These are phyloP conservation scores for Leishmania guyanensis DNA, from an alignment of 208 protist genomes.

Conservation along the genomic window DNA sequence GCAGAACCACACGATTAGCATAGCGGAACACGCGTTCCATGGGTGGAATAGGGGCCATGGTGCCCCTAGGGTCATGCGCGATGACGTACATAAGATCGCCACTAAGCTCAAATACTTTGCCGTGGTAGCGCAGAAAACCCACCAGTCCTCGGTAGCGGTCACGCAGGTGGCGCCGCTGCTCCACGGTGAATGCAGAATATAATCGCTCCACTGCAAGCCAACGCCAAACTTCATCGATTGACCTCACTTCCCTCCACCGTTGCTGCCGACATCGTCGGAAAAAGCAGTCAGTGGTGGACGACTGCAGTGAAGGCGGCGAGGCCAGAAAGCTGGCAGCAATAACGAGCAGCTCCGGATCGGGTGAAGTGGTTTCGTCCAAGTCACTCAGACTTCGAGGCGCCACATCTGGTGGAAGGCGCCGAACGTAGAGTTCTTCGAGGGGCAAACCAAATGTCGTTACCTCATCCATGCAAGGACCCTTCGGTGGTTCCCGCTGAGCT, in stretches of 20 bases:
- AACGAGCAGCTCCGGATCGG: slow-evolving; percentile 50
- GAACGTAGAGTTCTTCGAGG: slow-evolving; percentile 72
- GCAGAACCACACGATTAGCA: slow-evolving; percentile 74
- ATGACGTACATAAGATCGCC: slow-evolving; percentile 76
- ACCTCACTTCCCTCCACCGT: not conserved
- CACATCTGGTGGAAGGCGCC: slow-evolving; percentile 72
- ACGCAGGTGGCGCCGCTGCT: slow-evolving; percentile 53
- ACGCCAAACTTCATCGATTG: slow-evolving; percentile 48
- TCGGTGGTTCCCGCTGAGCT: not conserved
- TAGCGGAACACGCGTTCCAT: slow-evolving; percentile 62
- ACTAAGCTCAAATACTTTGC: slow-evolving; percentile 81
- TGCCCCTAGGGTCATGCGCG: slow-evolving; percentile 70
- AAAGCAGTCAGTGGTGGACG: not conserved
- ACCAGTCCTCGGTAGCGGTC: slow-evolving; percentile 67
- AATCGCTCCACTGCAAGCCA: slow-evolving; percentile 75
- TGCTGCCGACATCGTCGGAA: slow-evolving; percentile 7
- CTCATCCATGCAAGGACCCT: slow-evolving; percentile 26
- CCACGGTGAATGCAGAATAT: slow-evolving; percentile 55
- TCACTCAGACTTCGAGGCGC: slow-evolving; percentile 80
- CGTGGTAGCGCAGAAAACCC: slow-evolving; percentile 85
- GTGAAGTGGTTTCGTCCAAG: slow-evolving; percentile 59
- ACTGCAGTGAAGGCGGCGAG: slow-evolving; percentile 54
- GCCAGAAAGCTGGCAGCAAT: slow-evolving; percentile 64
- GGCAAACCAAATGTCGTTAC: slow-evolving; percentile 34
- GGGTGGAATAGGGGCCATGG: slow-evolving; percentile 65